Evolutionary conservation across 1,284 basidiomycete species (phyloP), one percentile per base, ranked within the genome.

Genomic region (Ustilago crameri): DNA sequence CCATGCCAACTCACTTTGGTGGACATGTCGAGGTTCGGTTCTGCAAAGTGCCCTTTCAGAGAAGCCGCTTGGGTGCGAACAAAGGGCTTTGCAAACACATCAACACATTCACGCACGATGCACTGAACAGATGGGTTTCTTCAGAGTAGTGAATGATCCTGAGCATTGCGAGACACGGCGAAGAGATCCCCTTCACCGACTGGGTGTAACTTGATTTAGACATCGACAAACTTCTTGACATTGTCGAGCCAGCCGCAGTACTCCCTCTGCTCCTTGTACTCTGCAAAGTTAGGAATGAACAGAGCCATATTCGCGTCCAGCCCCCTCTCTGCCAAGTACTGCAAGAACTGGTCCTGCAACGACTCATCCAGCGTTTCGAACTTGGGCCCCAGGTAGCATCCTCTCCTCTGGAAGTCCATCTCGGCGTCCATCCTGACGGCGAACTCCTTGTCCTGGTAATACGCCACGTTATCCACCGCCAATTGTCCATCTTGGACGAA

Each of bases 401-500:
- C 93, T 42, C 94, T 89, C 51, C 95, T 89, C 82, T 91, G 90
- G 92, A 92, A 97, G 85, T 97, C 95, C 14, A 91, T 91, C 71
- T 97, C 93, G 8, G 92, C 90, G 20, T 90, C 92, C 71, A 93
- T 85, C 32, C 91, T 90, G 10, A 89, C 90, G 15, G 91, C 94
- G 34, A 93, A 78, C 78, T 88, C 87, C 30, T 86, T 85, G 74
- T 93, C 91, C 18, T 86, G 85, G 85, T 95, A 96, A 86, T 87
- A 95, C 4, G 93, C 89, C 65, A 95, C 88, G 84, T 94, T 95
- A 84, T 97, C 94, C 67, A 95, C 87, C 30, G 90, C 85, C 83
- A 97, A 93, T 12, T 89, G 85, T 52, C 93, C 93, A 60, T 94
- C 79, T 40, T 78, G 91, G 80, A 74, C 82, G 46, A 76, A 76